Evolutionary conservation across 768 basidiomycete genomes (phyloP), one percentile per base, ranked within the genome.

Genomic region (Piloderma croceum): DNA sequence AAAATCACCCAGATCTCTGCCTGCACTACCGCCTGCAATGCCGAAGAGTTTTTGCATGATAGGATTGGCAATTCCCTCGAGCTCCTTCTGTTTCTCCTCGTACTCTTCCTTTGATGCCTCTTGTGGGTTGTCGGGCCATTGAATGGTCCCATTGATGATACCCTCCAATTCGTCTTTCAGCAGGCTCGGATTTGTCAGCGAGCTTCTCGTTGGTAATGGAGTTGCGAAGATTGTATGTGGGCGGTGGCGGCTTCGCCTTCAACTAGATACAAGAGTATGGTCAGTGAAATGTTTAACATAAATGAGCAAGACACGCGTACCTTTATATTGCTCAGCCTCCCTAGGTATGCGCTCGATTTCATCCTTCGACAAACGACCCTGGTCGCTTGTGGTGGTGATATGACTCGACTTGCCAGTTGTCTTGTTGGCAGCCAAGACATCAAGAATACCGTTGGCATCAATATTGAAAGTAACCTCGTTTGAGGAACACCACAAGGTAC

Each of bases 151-250:
- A 57, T 68, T 64, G 61, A 75, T 67, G 27, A 69, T 64, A 41
- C 60, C 49, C 59, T 73, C 65, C 51, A 75, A 63, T 70, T 67
- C 49, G 57, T 47, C 65, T 73, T 73, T 75, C 73, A 2, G 54
- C 64, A 4, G 69, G 49, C n/a, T 78, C 69, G 59, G 77, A 68
- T 62, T 77, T 77, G 59, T 63, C 61, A 42, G 71, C 62, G 43
- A 78, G 66, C 57, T 73, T 64, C 45, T 73, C 73, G 50, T 74
- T 72, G 46, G 60, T 60, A 42, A 77, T 46, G 39, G 76, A 73
- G 64, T 77, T 72, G 54, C 74, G 69, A 53, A 81, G 70, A 59
- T 74, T 77, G 71, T 79, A 81, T 73, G 40, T 72, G 70, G 22
- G 62, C 52, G 21, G 71, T 67, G 15, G 73, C 74, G 17, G 60